Evolutionary conservation across 805 yeast species (phyloP), one percentile per base, ranked within the genome.

Genomic region (Candida maris): DNA sequence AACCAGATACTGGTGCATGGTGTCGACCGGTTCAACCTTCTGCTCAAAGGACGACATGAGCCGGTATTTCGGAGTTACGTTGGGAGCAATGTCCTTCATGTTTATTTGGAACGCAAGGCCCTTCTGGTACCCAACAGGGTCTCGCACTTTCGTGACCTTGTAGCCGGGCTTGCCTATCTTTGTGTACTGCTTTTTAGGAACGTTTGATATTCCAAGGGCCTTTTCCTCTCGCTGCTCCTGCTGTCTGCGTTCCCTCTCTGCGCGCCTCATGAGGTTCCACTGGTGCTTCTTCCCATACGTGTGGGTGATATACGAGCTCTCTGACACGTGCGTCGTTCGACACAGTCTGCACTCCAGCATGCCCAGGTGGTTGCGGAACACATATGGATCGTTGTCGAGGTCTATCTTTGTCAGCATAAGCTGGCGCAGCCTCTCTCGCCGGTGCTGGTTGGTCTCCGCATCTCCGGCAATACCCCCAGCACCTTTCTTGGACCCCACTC

Each of bases 401-500:
- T 75, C 74, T 3, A 75, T 61, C 19, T 72, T 71, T 15, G 66
- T 61, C 13, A 67, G 52, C 25, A 83, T 67, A 30, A 88, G 70
- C 46, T 82, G 77, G 27, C 79, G 72, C 6, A 87, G 73, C 25
- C 95, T 71, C 39, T 78, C 78, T 38, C 80, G 67, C 31, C 89
- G 68, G 30, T 81, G 81, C 4, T 78, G 74, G 50, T 85, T 84
- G 5, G 80, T 68, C 45, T 83, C 88, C 15, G 78, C 74, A 29
- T 68, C 64, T 4, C 85, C 84, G 1, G 96, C 96, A 14, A 88
- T 68, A 5, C 95, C 96, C 47, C 96, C 97, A 19, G 82, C 77
- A 23, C 96, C 96, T 56, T 85, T 79, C 61, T 88, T 88, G 5
- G 95, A 82, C 30, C 96, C 96, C 3, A 85, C 94, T 51, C 96